A percentile compares a stretch with the other conserved stretches of the same genome.
Evolutionary conservation across 352 stramenopile genomes (phyloP).

Genomic region (Pythium guiyangense): DNA sequence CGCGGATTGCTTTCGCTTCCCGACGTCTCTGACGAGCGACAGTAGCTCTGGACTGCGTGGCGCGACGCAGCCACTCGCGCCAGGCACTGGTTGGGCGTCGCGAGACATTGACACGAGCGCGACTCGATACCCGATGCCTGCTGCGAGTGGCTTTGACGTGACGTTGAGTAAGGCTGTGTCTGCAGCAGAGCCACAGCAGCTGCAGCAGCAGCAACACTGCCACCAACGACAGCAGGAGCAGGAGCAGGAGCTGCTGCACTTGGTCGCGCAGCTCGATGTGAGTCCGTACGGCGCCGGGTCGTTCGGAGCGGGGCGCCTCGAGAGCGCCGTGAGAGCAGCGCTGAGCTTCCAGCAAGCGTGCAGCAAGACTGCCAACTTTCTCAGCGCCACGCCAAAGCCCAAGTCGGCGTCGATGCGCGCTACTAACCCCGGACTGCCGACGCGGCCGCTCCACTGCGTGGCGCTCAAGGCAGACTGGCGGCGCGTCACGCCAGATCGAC

Average conservation of each 20-base stretch:
- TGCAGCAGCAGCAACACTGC: too few species aligned
- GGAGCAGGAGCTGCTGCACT: constrained; percentile 9
- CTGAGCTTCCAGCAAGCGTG: constrained; percentile 16
- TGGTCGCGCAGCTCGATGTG: constrained; percentile 46
- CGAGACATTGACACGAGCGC: background rate
- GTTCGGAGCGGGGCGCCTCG: constrained; percentile 40
- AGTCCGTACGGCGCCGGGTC: constrained; percentile 57
- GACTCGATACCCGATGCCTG: background rate
- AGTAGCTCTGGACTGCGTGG: background rate
- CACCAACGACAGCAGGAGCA: too few species aligned
- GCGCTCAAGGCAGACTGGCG: constrained; percentile 3
- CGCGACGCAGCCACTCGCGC: background rate
- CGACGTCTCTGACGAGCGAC: background rate
- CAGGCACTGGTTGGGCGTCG: background rate
- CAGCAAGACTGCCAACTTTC: constrained; percentile 11
- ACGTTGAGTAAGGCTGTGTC: background rate
- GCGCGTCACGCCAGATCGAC: constrained; percentile 1
- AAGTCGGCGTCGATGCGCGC: background rate
- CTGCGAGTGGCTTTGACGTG: constrained; percentile 8
- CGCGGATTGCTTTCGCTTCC: constrained; percentile 4
- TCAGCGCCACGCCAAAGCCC: background rate
- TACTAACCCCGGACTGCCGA: constrained; percentile 10
- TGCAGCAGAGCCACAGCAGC: background rate
- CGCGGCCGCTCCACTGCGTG: constrained; percentile 2
- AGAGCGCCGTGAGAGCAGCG: constrained; percentile 46